These are phyloP conservation scores for Fraxinus xanthoxyloides DNA, from an alignment of 305 asterid genomes.

Conservation along the genomic window DNA sequence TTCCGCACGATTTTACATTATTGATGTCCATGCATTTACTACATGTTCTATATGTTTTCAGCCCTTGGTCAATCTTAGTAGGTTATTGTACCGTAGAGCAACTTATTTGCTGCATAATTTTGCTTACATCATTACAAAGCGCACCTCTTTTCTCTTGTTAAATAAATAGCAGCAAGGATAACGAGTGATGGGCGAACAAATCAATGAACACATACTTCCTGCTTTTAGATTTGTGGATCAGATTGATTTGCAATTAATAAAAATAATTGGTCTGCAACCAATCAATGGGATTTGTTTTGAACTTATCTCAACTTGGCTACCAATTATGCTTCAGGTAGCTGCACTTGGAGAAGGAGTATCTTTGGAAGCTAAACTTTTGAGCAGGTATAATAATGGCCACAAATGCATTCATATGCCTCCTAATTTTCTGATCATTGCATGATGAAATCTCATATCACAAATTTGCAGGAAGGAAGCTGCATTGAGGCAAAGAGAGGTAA, in stretches of 20 bases:
- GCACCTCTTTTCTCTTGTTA: background rate
- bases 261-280: background rate
- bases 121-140: slow-evolving; percentile 15
- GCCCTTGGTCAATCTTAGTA: background rate
- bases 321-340: slow-evolving; percentile 67
- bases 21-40: background rate
- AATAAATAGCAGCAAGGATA: background rate
- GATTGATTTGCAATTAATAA: background rate
- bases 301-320: slow-evolving; percentile 1
- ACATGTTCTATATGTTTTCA: slow-evolving; percentile 7
- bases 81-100: slow-evolving; percentile 6
- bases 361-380: slow-evolving; percentile 87
- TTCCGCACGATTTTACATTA: background rate
- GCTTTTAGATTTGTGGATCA: background rate
- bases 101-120: slow-evolving; percentile 15
- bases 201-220: background rate
- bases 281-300: slow-evolving; percentile 2
- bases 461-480: slow-evolving; percentile 89
- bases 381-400: slow-evolving; percentile 56
- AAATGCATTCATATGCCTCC: slow-evolving; percentile 23
- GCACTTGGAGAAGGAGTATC: slow-evolving; percentile 96
- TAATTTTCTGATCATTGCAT: slow-evolving; percentile 16
- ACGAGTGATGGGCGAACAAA: background rate
- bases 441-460: slow-evolving; percentile 23
- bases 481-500: slow-evolving; percentile 94